Conservation (phyloP, 1,284 basidiomycete genomes). For the Melampsora abietis-canadensis region DNA sequence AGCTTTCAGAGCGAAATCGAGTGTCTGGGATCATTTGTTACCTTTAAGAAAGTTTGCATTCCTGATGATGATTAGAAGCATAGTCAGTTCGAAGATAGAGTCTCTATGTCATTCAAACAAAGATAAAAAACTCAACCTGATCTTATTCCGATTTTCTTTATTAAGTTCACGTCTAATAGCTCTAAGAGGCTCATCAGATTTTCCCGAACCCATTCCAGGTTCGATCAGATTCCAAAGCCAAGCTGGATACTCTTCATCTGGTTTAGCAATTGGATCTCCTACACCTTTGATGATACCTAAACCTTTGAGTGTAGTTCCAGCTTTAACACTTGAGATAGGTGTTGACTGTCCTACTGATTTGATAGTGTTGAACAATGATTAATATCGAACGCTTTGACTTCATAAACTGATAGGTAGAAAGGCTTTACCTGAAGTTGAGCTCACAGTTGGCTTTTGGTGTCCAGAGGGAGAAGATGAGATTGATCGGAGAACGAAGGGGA, state of each 20-base stretch:
- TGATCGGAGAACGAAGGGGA: no score
- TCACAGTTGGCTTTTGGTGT: no score
- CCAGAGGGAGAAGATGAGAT: no score
- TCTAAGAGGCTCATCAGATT: slow-evolving; percentile 21
- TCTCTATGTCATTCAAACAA: neutral
- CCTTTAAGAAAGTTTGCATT: slow-evolving; percentile 32
- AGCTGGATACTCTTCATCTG: slow-evolving; percentile 51
- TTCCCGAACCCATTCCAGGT: slow-evolving; percentile 41
- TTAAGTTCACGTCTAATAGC: slow-evolving; percentile 28
- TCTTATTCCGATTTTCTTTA: slow-evolving; percentile 35
- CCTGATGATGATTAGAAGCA: slow-evolving; percentile 1
- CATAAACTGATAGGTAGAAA: no score
- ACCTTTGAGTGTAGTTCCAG: slow-evolving; percentile 51
- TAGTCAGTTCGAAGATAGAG: neutral
- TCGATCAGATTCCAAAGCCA: slow-evolving; percentile 53
- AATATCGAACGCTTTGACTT: no score
- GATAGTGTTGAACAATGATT: no score
- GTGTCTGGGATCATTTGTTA: slow-evolving; percentile 16
- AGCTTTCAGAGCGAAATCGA: no score
- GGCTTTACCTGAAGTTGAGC: no score
- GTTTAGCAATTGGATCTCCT: slow-evolving; percentile 51
- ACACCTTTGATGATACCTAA: slow-evolving; percentile 52
- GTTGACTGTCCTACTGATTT: slow-evolving; percentile 1
- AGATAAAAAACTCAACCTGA: slow-evolving; percentile 15
- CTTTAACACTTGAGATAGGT: slow-evolving; percentile 25